Conservation (phyloP, 306 rosid species). For the Vigna angularis region DNA sequence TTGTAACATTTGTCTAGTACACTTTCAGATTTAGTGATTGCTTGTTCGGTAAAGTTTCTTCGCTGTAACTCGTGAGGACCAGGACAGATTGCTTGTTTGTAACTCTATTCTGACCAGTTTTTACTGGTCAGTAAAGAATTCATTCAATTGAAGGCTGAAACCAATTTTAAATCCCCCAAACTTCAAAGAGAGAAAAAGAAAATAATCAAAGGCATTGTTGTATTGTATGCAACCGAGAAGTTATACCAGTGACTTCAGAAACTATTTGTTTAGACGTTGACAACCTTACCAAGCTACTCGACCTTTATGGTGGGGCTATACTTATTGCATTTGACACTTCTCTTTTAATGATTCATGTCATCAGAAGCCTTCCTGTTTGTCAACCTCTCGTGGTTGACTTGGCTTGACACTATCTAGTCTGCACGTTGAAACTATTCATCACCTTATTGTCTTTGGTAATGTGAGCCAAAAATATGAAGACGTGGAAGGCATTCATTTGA, state of each 20-base stretch:
- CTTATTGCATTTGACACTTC: neutral
- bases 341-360: conserved; percentile 46
- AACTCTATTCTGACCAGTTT: conserved; percentile 44
- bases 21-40: conserved; percentile 53
- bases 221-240: neutral
- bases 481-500: conserved; percentile 76
- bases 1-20: conserved; percentile 54
- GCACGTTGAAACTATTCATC: conserved; percentile 84
- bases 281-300: neutral
- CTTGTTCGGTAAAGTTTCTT: conserved; percentile 50
- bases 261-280: neutral
- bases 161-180: conserved; percentile 22
- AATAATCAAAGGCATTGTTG: neutral
- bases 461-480: conserved; percentile 69
- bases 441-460: conserved; percentile 84
- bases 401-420: conserved; percentile 74
- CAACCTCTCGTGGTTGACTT: conserved; percentile 59
- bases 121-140: conserved; percentile 45
- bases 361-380: conserved; percentile 55
- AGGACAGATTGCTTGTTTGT: conserved; percentile 45
- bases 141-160: conserved; percentile 38
- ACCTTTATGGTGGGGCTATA: neutral
- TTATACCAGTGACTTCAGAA: neutral
- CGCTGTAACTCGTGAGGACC: conserved; percentile 43
- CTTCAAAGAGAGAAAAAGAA: neutral